A percentile compares a stretch with the other conserved stretches of the same genome.
phyloP scores from a whole-genome alignment of 2,329 filamentous ascomycete genomes.

The Verticillium dahliae region DNA sequence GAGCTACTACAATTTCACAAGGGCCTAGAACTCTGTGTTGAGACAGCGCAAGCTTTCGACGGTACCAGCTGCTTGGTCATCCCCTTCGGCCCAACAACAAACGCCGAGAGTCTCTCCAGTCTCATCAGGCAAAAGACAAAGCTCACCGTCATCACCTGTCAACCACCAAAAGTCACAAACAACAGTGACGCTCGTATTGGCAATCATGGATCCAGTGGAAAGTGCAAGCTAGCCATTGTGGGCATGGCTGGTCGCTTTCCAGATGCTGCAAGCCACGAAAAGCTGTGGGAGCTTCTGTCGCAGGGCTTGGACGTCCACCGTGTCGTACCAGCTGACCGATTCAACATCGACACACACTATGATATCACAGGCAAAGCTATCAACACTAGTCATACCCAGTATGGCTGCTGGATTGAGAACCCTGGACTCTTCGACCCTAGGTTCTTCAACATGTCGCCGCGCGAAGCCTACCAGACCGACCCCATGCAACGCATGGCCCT shows the following conservation, averaged over 20 bases:
- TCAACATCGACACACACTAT: slow-evolving; percentile 54
- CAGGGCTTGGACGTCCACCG: slow-evolving; percentile 59
- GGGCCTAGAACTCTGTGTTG: slow-evolving; percentile 39
- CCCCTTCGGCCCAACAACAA: slow-evolving; percentile 43
- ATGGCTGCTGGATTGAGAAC: slow-evolving; percentile 50
- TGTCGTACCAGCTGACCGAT: slow-evolving; percentile 50
- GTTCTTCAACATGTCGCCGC: slow-evolving; percentile 69
- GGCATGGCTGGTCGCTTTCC: slow-evolving; percentile 47
- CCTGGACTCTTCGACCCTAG: slow-evolving; percentile 61
- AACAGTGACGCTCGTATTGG: slow-evolving; percentile 30
- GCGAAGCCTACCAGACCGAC: slow-evolving; percentile 62
- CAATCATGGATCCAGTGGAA: slow-evolving; percentile 37
- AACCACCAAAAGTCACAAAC: slow-evolving; percentile 25
- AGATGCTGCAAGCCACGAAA: slow-evolving; percentile 29
- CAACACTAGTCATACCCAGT: slow-evolving; percentile 44
- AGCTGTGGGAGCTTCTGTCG: slow-evolving; percentile 49
- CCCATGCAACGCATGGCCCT: slow-evolving; percentile 70
- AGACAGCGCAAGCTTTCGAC: slow-evolving; percentile 31
- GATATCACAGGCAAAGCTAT: slow-evolving; percentile 55
- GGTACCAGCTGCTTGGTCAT: slow-evolving; percentile 37
- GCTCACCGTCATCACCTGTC: slow-evolving; percentile 33
- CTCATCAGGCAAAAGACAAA: slow-evolving; percentile 33
- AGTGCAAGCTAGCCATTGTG: slow-evolving; percentile 76
- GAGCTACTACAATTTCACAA: slow-evolving; percentile 41
- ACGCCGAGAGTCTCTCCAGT: slow-evolving; percentile 37